Base-by-base conservation (phyloP, 1,139 yeast genomes). In the Geotrichum citri-aurantii region DNA sequence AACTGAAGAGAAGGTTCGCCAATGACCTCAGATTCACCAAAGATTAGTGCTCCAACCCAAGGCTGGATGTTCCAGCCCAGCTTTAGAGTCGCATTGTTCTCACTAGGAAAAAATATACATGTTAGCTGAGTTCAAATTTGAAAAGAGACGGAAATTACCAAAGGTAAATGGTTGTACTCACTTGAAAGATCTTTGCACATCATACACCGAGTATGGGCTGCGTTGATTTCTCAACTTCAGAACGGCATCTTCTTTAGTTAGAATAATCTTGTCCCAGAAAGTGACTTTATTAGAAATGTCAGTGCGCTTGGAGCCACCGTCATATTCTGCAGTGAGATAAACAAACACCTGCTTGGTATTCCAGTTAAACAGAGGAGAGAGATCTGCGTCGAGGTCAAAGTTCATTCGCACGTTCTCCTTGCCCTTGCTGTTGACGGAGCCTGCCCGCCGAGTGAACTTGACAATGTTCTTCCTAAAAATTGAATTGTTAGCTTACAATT, bases 21-120 rank as follows among this genome's bases (percentile, higher is more conserved):
- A 42, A 71, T 70, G 8, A 81, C 76, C 10, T 68, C 71, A 3
- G 90, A 79, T 60, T 80, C 79, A 2, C 97, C 97, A 71, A 76
- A 88, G 0, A 84, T 70, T 64, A 93, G 76, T 3, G 91, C 84
- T 6, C 99, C 99, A 10, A 92, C 82, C 71, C 84, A 80, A 2
- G 99, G 99, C 75, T 93, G 98, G 56, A 92, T 79, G 71, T 92
- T 92, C 95, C 97, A 93, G 64, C 89, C 93, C 59, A 93, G 77
- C 63, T 79, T 82, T 58, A 92, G 77, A 4, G 77, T 78, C 10
- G 96, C 91, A 42, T 85, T 83, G 68, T 90, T 83, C 59, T 81
- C 83, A 29, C 60, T 57, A 26, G 7, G 8, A 11, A 24, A 24
- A 33, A 48, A 12, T n/a, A n/a, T n/a, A n/a, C n/a, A 29, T n/a